These are phyloP conservation scores for Serendipita sp. DNA, from an alignment of 768 basidiomycete genomes.

Conservation along the genomic window DNA sequence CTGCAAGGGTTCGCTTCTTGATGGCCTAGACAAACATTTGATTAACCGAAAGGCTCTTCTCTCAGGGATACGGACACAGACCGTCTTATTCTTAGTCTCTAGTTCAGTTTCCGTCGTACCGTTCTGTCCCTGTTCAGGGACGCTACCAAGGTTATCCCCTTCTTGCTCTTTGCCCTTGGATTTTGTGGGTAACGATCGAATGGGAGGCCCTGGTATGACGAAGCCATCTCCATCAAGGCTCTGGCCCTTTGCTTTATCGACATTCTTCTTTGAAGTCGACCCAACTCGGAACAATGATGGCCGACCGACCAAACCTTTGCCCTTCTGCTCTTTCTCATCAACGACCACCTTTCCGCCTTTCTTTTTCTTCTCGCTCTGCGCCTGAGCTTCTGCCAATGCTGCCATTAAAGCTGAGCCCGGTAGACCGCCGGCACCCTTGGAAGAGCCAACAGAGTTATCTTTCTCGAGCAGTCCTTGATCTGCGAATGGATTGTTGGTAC, in stretches of 20 bases:
- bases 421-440: background rate
- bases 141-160: background rate
- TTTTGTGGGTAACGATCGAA: background rate
- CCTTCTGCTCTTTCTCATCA: background rate
- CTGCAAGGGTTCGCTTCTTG: background rate
- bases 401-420: background rate
- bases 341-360: background rate
- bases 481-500: background rate
- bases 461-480: background rate
- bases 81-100: slow-evolving; percentile 5
- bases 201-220: background rate
- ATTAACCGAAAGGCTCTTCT: background rate
- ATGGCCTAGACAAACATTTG: background rate
- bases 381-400: background rate
- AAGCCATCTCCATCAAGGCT: background rate
- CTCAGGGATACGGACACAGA: background rate
- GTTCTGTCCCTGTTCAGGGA: background rate
- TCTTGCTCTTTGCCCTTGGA: background rate
- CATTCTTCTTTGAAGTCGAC: background rate
- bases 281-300: background rate
- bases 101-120: background rate
- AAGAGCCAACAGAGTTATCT: background rate
- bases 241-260: background rate
- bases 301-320: background rate
- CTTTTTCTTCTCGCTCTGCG: background rate